Evolutionary conservation across 306 rosid species (phyloP).

Genomic region (Rosa rugosa): DNA sequence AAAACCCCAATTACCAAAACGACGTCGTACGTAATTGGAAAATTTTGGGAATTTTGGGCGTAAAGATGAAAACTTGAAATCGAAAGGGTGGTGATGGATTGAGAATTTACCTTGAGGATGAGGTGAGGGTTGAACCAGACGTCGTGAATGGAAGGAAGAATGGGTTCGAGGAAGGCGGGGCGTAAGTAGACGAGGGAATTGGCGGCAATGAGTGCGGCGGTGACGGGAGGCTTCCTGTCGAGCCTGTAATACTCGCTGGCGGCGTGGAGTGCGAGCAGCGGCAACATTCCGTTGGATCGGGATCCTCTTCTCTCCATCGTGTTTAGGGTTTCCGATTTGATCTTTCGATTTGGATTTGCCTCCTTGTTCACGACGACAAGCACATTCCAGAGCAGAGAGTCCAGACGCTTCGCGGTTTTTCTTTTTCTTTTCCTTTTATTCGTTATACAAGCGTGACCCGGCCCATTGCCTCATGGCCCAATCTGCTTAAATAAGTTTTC

Average conservation of each 20-base stretch:
- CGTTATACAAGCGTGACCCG: background rate
- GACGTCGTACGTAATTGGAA: background rate
- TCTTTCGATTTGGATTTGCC: background rate
- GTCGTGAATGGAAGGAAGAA: constrained; percentile 60
- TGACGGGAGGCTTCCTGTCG: constrained; percentile 66
- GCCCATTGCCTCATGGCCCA: background rate
- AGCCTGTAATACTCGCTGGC: constrained; percentile 68
- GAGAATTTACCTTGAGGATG: constrained; percentile 62
- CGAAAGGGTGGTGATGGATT: background rate
- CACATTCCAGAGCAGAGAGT: background rate
- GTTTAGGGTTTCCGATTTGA: background rate
- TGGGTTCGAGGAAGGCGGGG: constrained; percentile 47
- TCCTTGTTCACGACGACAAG: background rate
- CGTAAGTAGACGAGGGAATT: constrained; percentile 73
- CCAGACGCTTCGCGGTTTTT: constrained; percentile 14
- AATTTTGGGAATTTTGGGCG: background rate
- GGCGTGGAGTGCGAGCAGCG: constrained; percentile 72
- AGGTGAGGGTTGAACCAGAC: constrained; percentile 88
- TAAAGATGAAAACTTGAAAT: background rate
- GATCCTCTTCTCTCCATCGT: constrained; percentile 55
- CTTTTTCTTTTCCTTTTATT: background rate
- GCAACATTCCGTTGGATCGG: constrained; percentile 63
- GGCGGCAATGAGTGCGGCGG: constrained; percentile 78
- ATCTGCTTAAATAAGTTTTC: background rate
- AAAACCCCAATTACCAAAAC: background rate